phyloP scores from a whole-genome alignment of 306 rosid species.

The Hippophae tibetana region DNA sequence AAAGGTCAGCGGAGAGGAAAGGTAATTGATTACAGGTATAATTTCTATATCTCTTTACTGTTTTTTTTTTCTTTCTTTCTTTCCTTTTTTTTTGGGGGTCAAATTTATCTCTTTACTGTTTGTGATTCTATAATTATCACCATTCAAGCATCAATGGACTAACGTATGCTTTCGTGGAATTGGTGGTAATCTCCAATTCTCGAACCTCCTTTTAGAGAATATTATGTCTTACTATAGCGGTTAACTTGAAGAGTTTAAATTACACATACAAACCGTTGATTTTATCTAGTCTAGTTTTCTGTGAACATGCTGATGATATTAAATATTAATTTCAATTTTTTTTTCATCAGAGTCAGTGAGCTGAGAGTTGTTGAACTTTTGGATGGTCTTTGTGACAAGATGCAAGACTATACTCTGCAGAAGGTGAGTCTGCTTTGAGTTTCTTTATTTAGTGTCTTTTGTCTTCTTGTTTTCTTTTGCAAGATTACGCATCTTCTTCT shows the following conservation, averaged over 20 bases:
- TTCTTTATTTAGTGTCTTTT: not conserved
- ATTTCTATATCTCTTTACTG: constrained; percentile 8
- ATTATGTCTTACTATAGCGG: not conserved
- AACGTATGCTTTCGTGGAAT: not conserved
- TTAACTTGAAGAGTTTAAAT: not conserved
- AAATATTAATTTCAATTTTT: constrained; percentile 12
- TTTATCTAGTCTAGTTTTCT: constrained; percentile 9
- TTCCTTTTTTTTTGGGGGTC: too few species aligned
- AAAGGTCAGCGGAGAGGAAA: constrained; percentile 86
- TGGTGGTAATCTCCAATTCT: not conserved
- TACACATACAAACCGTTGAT: not conserved
- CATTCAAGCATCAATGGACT: not conserved
- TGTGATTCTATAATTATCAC: too few species aligned
- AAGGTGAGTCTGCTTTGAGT: constrained; percentile 33
- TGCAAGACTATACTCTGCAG: constrained; percentile 77
- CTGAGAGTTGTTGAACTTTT: constrained; percentile 87
- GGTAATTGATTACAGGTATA: constrained; percentile 85
- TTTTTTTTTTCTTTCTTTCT: not conserved
- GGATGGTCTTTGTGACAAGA: constrained; percentile 88
- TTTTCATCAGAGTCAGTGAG: constrained; percentile 61
- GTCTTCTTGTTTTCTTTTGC: too few species aligned
- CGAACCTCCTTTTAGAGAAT: not conserved
- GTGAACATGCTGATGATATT: too few species aligned
- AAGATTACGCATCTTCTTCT: too few species aligned
- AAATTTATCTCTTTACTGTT: too few species aligned